These are phyloP conservation scores for Zoysia matrella DNA, from an alignment of 202 grass and related monocot genomes.

Conservation along the genomic window DNA sequence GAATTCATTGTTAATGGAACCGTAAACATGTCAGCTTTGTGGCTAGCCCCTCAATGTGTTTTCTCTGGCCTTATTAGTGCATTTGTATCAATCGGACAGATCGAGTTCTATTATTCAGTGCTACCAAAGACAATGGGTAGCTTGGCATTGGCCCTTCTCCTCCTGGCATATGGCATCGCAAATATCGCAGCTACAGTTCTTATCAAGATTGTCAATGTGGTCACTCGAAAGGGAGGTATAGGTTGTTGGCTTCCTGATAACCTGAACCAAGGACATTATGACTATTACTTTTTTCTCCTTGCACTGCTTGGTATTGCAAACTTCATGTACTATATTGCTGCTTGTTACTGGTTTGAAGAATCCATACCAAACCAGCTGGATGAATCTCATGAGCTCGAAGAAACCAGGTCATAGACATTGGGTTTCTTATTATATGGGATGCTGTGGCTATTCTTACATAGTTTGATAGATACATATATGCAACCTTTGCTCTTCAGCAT, in stretches of 20 bases:
- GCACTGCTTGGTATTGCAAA: constrained; percentile 6
- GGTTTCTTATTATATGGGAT: no score
- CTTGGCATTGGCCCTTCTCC: constrained; percentile 32
- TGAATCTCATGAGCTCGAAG: neutral
- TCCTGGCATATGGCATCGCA: constrained; percentile 18
- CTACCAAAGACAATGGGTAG: constrained; percentile 45
- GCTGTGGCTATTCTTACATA: no score
- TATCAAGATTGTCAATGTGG: constrained; percentile 15
- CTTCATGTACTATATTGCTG: constrained; percentile 43
- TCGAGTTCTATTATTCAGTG: constrained; percentile 44
- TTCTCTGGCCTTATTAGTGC: constrained; percentile 32
- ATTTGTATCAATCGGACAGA: constrained; percentile 39
- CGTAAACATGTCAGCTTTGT: constrained; percentile 38
- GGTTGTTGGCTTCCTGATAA: constrained; percentile 38
- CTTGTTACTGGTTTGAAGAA: constrained; percentile 45
- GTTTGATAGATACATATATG: no score
- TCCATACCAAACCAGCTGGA: constrained; percentile 5
- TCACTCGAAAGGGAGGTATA: constrained; percentile 22
- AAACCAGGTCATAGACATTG: no score
- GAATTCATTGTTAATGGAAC: neutral
- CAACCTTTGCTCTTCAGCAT: no score
- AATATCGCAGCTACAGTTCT: constrained; percentile 6
- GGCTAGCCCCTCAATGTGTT: constrained; percentile 37
- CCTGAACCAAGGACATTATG: constrained; percentile 51
- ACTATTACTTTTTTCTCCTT: constrained; percentile 53